Evolutionary conservation across 2,329 filamentous ascomycete species (phyloP).

Genomic region (Fusarium concolor): DNA sequence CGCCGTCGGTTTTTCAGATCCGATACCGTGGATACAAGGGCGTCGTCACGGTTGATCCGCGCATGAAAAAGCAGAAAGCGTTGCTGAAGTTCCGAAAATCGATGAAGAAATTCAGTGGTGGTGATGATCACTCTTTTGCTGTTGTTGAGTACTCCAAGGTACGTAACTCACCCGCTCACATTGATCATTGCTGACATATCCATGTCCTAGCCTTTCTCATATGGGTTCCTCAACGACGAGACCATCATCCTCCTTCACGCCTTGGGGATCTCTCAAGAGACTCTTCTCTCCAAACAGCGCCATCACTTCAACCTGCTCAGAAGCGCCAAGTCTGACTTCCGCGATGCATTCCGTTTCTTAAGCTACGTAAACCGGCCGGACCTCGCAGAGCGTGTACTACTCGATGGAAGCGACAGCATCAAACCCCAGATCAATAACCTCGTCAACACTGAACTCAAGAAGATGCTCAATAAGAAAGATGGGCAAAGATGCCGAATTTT

Average conservation of each 20-base stretch:
- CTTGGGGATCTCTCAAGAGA: not conserved
- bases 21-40: slow-evolving; percentile 8
- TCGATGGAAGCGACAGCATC: not conserved
- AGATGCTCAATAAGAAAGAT: not conserved
- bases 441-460: not conserved
- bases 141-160: slow-evolving; percentile 9
- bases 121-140: slow-evolving; percentile 1
- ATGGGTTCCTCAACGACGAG: not conserved
- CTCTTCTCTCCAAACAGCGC: not conserved
- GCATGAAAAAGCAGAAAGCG: not conserved
- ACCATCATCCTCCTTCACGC: not conserved
- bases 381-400: not conserved
- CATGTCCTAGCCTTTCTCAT: not conserved
- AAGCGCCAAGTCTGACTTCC: not conserved
- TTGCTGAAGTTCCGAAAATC: slow-evolving; percentile 1
- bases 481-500: not conserved
- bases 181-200: not conserved
- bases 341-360: not conserved
- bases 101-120: slow-evolving; percentile 13
- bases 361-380: not conserved
- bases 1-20: slow-evolving; percentile 1
- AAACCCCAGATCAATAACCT: not conserved
- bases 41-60: not conserved
- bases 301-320: not conserved
- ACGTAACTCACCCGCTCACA: not conserved